These are phyloP conservation scores for Ballota nigra DNA, from an alignment of 257 asterid species.

Conservation along the genomic window DNA sequence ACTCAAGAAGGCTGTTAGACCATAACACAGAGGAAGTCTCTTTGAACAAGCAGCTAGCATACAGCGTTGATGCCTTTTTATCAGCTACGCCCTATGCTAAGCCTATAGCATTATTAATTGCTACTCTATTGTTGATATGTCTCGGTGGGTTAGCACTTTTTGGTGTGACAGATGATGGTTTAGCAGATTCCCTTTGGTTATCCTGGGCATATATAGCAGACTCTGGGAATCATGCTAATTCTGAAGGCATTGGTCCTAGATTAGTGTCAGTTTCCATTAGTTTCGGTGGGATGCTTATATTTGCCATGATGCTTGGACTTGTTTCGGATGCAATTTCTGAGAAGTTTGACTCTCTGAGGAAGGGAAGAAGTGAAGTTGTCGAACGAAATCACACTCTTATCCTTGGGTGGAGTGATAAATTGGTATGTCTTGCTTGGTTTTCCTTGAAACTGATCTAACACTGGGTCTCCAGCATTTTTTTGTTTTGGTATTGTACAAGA, in stretches of 20 bases:
- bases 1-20: conserved; percentile 50
- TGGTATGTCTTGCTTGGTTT: conserved; percentile 47
- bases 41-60: conserved; percentile 74
- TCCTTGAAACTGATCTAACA: background rate
- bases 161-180: conserved; percentile 73
- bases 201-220: conserved; percentile 87
- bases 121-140: conserved; percentile 69
- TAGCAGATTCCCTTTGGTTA: conserved; percentile 80
- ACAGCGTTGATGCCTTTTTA: conserved; percentile 67
- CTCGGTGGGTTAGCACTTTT: conserved; percentile 80
- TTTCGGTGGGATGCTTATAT: conserved; percentile 93
- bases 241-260: conserved; percentile 75
- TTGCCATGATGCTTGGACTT: conserved; percentile 97
- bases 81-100: conserved; percentile 83
- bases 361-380: conserved; percentile 94
- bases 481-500: conserved; percentile 3
- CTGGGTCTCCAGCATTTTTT: background rate
- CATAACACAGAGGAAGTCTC: conserved; percentile 61
- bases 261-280: conserved; percentile 76
- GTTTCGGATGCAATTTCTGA: conserved; percentile 92
- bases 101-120: conserved; percentile 74
- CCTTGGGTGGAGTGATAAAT: conserved; percentile 94
- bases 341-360: conserved; percentile 87
- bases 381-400: conserved; percentile 84
- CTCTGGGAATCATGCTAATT: conserved; percentile 80